Evolutionary conservation across 2,329 filamentous ascomycete species (phyloP), one percentile per base, ranked within the genome.

Genomic region (Penicillium sp.): DNA sequence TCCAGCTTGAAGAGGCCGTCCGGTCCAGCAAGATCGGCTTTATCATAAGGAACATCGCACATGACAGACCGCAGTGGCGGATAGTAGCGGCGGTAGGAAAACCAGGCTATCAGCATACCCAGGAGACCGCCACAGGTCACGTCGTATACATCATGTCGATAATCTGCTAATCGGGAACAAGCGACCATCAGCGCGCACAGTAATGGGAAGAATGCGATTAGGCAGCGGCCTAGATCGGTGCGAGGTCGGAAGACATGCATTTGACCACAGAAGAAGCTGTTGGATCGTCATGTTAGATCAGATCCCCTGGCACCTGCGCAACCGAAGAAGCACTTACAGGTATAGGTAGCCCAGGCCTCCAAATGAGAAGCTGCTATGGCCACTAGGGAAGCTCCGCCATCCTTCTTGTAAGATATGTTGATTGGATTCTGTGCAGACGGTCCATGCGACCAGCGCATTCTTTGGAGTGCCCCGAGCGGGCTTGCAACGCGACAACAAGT

Each of bases 401-500:
- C 82, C 82, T 58, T 86, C 82, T 41, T 84, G 79, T 0, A 86
- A 67, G 2, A 77, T 71, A 56, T 82, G 80, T 49, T 78, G 73
- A 35, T 72, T 65, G 1, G 81, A 79, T 53, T 75, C 69, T 5
- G 71, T 73, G 53, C 75, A 77, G 10, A 76, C 71, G 1, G 64
- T 68, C 57, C 72, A 72, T 11, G 68, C 64, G 25, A 85, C 77
- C 40, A 85, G 70, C 28, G 71, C 61, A 55, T 83, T 73, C 42
- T 71, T 71, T 0, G 82, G 77, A 0, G 82, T 83, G 7, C 77
- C 80, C 12, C 75, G 67, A 48, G 68, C 72, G 0, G 93, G 91
- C 56, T 87, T 84, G 72, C 93, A 99, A 31, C 93, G 84, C n/a
- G 86, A 83, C 35, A 97, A 81, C 30, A 96, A 75, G 70, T 97